phyloP scores from a whole-genome alignment of 495 filamentous ascomycete species.

The Hypoxylon fuscum region DNA sequence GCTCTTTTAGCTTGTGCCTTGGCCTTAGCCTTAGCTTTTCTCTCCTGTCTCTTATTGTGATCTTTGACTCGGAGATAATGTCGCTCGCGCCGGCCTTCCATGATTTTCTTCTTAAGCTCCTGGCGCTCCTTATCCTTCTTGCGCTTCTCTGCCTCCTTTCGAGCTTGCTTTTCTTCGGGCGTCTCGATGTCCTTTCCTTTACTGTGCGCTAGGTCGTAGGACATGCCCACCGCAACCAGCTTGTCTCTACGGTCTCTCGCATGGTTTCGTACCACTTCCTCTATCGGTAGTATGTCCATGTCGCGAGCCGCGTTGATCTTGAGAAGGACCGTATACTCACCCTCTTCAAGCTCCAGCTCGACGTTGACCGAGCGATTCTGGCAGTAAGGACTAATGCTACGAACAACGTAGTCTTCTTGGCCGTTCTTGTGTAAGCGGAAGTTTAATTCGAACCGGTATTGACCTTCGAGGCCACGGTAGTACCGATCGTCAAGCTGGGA shows the following conservation, averaged over 20 bases:
- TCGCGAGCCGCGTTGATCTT: constrained; percentile 76
- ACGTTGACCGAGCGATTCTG: constrained; percentile 83
- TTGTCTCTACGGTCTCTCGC: constrained; percentile 77
- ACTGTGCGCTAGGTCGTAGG: constrained; percentile 85
- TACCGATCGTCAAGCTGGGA: constrained; percentile 88
- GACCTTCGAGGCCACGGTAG: constrained; percentile 82
- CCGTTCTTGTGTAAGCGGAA: constrained; percentile 85
- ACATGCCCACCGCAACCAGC: constrained; percentile 79
- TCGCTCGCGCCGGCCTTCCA: constrained; percentile 49
- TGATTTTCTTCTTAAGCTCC: constrained; percentile 59
- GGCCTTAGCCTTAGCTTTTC: constrained; percentile 46
- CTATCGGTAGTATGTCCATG: constrained; percentile 61
- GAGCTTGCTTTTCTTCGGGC: constrained; percentile 67
- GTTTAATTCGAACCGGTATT: constrained; percentile 78
- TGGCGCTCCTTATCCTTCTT: constrained; percentile 62
- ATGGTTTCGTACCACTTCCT: constrained; percentile 72
- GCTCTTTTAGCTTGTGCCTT: constrained; percentile 47
- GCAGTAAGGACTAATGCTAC: constrained; percentile 72
- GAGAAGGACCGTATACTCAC: constrained; percentile 80
- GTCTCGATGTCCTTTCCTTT: constrained; percentile 75
- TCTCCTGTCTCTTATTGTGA: constrained; percentile 43
- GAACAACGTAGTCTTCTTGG: constrained; percentile 85
- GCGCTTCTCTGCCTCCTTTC: constrained; percentile 50
- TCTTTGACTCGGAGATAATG: constrained; percentile 40
- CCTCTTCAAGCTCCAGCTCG: constrained; percentile 83